Base-by-base conservation (phyloP, 805 yeast species). In the Barnettozyma botsteinii region DNA sequence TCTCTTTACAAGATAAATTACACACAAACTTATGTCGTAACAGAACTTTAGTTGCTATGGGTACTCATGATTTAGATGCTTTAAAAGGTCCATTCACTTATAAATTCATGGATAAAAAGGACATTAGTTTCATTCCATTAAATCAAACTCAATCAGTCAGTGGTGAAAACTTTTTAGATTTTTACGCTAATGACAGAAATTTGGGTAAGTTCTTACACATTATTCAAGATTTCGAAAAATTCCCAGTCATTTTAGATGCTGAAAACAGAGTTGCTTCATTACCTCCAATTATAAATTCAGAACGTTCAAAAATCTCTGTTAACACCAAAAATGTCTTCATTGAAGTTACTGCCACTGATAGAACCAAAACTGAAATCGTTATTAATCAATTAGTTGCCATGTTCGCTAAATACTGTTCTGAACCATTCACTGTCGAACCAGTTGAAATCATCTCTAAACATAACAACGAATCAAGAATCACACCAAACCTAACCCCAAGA, bases 221-320 rank as follows among this genome's bases (percentile, higher is more conserved):
- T 54, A 86, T 93, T 61, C 80, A 77, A 57, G 85, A 85, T 61
- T 80, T 88, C 24, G 94, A 95, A 20, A 93, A 84, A 37, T 86
- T 76, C 63, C 99, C 99, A 20, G 87, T 89, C 27, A 85, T 91
- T 53, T 72, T 80, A 53, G 98, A 93, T 64, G 64, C 81, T 42
- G 70, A 78, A 31, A 75, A 81, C 55, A 72, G 75, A 8, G 93
- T 93, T 38, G 81, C 94, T 55, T 89, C 98, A 7, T 66, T 93
- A 70, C 99, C 99, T 37, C 99, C 99, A 49, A 83, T 93, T 59
- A 94, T 93, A 69, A 93, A 93, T 69, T 83, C 95, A 28, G 82
- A 93, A 57, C 85, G 74, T 59, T 81, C 95, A 37, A 94, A 94
- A 68, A 86, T 93, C 55, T 71, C 93, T 15, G 64, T 88, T 48